Base-by-base conservation (phyloP, 352 stramenopile genomes). In the Phytophthora pinifolia region DNA sequence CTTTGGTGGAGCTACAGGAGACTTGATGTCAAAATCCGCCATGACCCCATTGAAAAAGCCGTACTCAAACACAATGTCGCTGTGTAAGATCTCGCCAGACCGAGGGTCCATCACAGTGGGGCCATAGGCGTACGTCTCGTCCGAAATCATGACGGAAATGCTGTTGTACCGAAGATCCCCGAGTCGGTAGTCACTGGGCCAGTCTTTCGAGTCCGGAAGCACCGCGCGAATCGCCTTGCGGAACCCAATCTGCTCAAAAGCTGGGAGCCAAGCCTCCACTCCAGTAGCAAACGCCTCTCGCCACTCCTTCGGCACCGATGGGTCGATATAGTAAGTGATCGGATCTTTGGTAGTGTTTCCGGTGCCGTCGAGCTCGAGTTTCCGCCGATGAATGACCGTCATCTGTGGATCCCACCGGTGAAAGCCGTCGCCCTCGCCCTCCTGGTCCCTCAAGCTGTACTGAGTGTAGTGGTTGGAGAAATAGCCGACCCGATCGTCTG, bases 21-120 rank as follows among this genome's bases (percentile, higher is more conserved):
- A 83, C 31, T 59, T 53, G 14, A 81, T 6, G 41, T 82, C 70
- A 32, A 91, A 88, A 33, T 83, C 67, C 6, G 46, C 12, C 44
- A 91, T 72, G 2, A 76, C 85, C 18, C 72, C 69, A 27, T 93
- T 73, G 53, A 96, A 86, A 65, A 94, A 96, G 0, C 85, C 86
- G 53, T 90, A 89, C 46, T 91, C 84, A 27, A 96, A 92, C 8
- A 84, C 65, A 47, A 96, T 95, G 48, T 89, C 78, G 49, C 80
- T 92, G 63, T 92, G 78, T 7, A 96, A 62, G 29, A 96, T 96
- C 70, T 96, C 86, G 0, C 88, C 83, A 4, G 70, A 91, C 8
- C 86, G 75, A 12, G 84, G 83, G 46, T 96, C 85, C 14, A 86
- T 73, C n/a, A 92, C 62, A 0, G 59, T 70, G 6, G 83, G 80